Conservation (phyloP, 169 alveolate genomes). For the Eimeria tenella region DNA sequence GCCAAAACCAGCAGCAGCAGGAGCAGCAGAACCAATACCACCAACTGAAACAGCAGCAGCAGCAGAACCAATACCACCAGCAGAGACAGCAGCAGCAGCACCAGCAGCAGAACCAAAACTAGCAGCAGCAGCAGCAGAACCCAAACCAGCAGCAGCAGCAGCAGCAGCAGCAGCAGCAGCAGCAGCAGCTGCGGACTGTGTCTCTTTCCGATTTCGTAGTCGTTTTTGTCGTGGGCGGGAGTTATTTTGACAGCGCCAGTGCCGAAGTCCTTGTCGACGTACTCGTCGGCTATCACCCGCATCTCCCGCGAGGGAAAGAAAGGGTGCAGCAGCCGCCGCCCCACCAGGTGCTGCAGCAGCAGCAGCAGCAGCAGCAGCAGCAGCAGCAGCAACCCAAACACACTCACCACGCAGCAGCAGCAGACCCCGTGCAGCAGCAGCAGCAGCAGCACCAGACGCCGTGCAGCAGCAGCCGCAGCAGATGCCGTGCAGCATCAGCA, state of each 20-base stretch:
- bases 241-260: constrained; percentile 99
- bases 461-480: not conserved
- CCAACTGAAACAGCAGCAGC: no score
- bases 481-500: no score
- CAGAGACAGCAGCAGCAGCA: no score
- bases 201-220: constrained; percentile 97
- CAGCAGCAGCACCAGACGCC: no score
- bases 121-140: no score
- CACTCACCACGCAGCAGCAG: not conserved
- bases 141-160: no score
- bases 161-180: no score
- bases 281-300: constrained; percentile 96
- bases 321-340: constrained; percentile 98
- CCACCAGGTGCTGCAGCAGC: constrained; percentile 90
- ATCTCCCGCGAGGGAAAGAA: constrained; percentile 96
- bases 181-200: constrained; percentile 91
- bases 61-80: no score
- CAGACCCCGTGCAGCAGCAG: not conserved
- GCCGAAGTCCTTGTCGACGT: constrained; percentile 98
- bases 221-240: constrained; percentile 99
- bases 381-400: not conserved
- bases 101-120: no score
- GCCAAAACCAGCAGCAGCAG: no score
- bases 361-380: no score
- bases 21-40: no score